Base-by-base conservation (phyloP, 306 rosid species). In the Rubus parviflorus region DNA sequence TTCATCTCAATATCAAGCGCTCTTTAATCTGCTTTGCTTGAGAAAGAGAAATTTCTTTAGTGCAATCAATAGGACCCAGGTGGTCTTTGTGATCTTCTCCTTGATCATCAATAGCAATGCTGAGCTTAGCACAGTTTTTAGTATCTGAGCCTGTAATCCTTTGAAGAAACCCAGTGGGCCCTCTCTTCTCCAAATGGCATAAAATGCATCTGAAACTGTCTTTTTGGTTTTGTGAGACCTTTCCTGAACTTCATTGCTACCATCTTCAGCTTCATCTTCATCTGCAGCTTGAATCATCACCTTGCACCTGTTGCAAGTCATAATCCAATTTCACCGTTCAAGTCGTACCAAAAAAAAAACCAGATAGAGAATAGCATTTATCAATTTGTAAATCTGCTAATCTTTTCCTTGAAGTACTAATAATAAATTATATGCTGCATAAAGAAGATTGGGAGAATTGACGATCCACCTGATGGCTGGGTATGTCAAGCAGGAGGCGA, bases 121-220 rank as follows among this genome's bases (percentile, higher is more conserved):
- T 40, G 98, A 84, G 81, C 98, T 92, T 54, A 95, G 83, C 77
- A 95, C 97, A 54, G 98, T 95, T 88, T 95, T 95, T 75, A 95
- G 76, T 81, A 92, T 90, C 88, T 92, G 98, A 0, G 93, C 98
- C 77, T 88, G 90, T 81, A 92, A 79, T 74, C 98, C 98, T 71
- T 95, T 95, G 92, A 90, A 92, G 83, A 95, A 92, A 57, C 98
- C 98, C 72, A 84, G 57, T 14, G 83, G 74, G 40, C 98, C 98
- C 85, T 95, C 98, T 84, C 83, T 88, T 82, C 75, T 86, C 95
- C 95, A 88, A 68, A 92, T 89, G 73, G 93, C 83, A 62, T 74
- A 71, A 70, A 95, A 73, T 20, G 97, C 92, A 56, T 92, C 96
- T 20, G 85, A 87, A 79, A 92, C 73, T 47, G 97, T 95, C 82